Base-by-base conservation (phyloP, 225 moss, liverwort and hornwort genomes). In the Antitrichia curtipendula region DNA sequence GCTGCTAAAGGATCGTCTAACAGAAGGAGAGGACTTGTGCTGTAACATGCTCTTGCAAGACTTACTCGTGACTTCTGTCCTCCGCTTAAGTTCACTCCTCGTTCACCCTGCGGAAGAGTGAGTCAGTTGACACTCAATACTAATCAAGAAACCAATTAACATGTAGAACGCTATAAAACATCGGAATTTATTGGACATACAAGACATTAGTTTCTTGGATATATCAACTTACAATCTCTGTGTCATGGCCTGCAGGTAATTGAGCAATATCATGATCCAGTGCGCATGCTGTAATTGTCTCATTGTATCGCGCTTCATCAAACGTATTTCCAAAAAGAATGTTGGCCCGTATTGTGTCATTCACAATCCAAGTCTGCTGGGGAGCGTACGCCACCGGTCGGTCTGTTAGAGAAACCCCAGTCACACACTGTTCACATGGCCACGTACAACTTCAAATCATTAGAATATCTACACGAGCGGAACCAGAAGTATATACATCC, bases 1-100 rank as follows among this genome's bases (percentile, higher is more conserved):
- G 99, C 99, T 52, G 99, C 97, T 66, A 99, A 60, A 31, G 99
- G 99, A 84, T 99, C 99, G 89, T 99, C 99, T 53, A 99, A 85
- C 65, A 99, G 94, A 41, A 99, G 91, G 60, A 99, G 90, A 54
- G 94, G 85, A 78, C 93, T 94, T 15, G 84, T 25, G 88, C 89
- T 92, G 88, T 99, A 99, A 93, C 99, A 97, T 58, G 97, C 99
- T 54, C 99, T 91, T 24, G 99, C 99, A 83, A 99, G 95, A 82
- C 96, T 96, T 40, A 99, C 43, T 40, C 99, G 89, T 40, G 97
- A 92, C 88, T 99, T 99, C 87, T 99, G 99, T 36, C 99, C 99
- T 88, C 99, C 99, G 90, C 97, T 97, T 53, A 99, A 83, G 82
- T 99, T 99, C 28, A 97, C 94, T 64, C 99, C 99, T 89, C 95